Base-by-base conservation (phyloP, 768 basidiomycete species). In the Suillus sp. region DNA sequence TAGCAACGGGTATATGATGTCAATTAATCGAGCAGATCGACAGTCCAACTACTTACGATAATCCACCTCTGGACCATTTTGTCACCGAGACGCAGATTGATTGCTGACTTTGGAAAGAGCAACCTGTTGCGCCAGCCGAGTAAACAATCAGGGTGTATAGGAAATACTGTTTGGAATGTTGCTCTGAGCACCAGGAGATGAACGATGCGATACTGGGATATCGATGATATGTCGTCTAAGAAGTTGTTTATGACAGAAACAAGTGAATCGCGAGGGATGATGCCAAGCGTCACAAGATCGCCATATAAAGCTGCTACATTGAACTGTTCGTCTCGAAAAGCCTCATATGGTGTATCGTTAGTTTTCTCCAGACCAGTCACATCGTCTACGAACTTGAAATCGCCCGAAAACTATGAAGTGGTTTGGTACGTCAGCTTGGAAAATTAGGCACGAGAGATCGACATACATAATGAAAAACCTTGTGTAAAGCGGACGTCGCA, bases 1-100 rank as follows among this genome's bases (percentile, higher is more conserved):
- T 10, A 42, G 16, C 2, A 37, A 37, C 13, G 27, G 27, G 30
- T 4, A 56, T 11, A 57, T 20, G 32, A 25, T 34, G 10, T 51
- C 27, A 16, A 32, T 22, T 16, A 62, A 55, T n/a, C 32, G 35
- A n/a, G 32, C 4, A 8, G 27, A 25, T 1, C 7, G 20, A 16
- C 27, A 20, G 22, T 43, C 14, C 8, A 11, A 11, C 18, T 11
- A 54, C 61, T 60, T 32, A 62, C 61, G 6, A 60, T 43, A 40
- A 59, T 43, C 61, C 61, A 62, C 42, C 61, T 62, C 32, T 45
- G 53, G 20, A 57, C 38, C 58, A 62, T 60, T 3, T n/a, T 18
- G 42, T 42, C 9, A 60, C 16, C 32, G 18, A 42, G n/a, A 11
- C 22, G 56, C 40, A 62, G 32, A 32, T 2, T 25, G 42, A 18